phyloP scores from a whole-genome alignment of 208 protist species.

The Naegleria lovaniensis region DNA sequence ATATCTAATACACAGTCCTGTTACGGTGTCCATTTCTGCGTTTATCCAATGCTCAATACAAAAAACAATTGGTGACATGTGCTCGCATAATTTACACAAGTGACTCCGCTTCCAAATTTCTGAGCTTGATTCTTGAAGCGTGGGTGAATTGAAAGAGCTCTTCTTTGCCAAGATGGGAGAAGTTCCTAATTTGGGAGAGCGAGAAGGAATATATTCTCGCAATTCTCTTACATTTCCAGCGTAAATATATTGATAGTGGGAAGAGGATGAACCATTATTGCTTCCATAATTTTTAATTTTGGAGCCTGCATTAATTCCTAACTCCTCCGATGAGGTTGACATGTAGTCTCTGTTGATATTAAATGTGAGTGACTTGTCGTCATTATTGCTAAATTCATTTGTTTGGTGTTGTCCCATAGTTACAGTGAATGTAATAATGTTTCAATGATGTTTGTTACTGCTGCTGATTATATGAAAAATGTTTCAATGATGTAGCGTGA shows the following conservation, averaged over 20 bases:
- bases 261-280: neutral
- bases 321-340: neutral
- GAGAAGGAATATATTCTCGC: neutral
- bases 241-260: neutral
- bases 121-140: neutral
- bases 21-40: neutral
- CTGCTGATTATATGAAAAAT: neutral
- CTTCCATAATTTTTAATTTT: neutral
- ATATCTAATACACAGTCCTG: neutral
- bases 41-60: neutral
- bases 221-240: neutral
- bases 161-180: neutral
- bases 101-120: neutral
- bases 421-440: neutral
- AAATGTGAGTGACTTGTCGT: neutral
- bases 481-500: no score
- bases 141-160: neutral
- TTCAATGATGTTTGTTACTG: neutral
- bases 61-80: neutral
- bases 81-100: neutral
- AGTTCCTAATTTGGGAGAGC: neutral
- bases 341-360: neutral
- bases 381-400: neutral
- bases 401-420: neutral
- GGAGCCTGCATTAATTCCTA: neutral